Evolutionary conservation across 2,329 filamentous ascomycete species (phyloP), one percentile per base, ranked within the genome.

Genomic region (Fusarium sp.): DNA sequence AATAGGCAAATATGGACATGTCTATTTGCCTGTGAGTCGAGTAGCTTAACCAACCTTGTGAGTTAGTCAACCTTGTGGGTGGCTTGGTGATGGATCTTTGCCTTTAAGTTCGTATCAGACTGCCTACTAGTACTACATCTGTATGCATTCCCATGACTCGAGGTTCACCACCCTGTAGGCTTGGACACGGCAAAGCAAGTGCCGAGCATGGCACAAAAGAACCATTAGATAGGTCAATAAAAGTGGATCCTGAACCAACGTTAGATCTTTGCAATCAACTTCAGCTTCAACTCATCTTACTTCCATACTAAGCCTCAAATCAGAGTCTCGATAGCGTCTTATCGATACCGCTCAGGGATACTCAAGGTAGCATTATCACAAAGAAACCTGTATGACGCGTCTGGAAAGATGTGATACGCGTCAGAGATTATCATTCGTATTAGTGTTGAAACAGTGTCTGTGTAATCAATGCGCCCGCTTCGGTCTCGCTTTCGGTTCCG

Each of bases 401-500:
- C 47, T 30, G 27, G 17, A 32, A 52, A 17, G 45, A n/a, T 27
- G 25, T 30, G 45, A 30, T 52, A 52, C 45, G 45, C 45, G 45
- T 52, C 45, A 27, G 40, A 52, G 22, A 30, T 52, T 52, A 30
- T n/a, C 17, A 5, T 52, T 52, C 25, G 27, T 30, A 52, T n/a
- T 32, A 52, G 25, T n/a, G 47, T 52, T 52, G 27, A 52, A 32
- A 52, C 47, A 32, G 17, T 20, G 47, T 52, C 27, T 30, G 47
- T 52, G 25, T 52, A 58, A 37, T 58, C 33, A 58, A 38, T 38
- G 54, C 54, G 33, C 22, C 32, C 54, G 54, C 35, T 35, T 58
- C 54, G 54, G 54, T 58, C 54, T 58, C 54, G 54, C 10, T 58
- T 17, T 30, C 54, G 54, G 54, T 58, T 33, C 54, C 54, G 54